Conservation (phyloP, 2,329 filamentous ascomycete genomes). For the Thermochaetoides dissita region DNA sequence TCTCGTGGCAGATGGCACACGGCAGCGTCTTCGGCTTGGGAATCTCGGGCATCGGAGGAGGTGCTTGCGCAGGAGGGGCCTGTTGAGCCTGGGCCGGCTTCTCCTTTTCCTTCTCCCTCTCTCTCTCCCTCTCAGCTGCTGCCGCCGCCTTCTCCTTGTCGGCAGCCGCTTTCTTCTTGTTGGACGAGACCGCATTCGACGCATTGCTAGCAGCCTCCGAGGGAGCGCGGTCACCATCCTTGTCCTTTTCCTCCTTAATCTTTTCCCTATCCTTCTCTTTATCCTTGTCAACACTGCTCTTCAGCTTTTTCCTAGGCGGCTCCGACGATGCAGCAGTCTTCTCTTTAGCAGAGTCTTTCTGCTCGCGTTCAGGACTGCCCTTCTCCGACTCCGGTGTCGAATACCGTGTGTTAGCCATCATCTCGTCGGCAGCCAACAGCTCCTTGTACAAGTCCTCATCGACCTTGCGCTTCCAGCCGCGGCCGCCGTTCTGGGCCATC, state of each 20-base stretch:
- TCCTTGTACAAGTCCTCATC: constrained; percentile 83
- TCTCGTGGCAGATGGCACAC: constrained; percentile 68
- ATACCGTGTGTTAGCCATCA: constrained; percentile 31
- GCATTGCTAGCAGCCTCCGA: constrained; percentile 29
- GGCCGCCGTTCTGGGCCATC: constrained; percentile 62
- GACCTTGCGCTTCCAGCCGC: constrained; percentile 74
- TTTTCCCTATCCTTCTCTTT: constrained; percentile 39
- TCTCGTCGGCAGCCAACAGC: constrained; percentile 50
- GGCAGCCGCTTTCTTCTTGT: constrained; percentile 45
- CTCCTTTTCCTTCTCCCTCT: background rate
- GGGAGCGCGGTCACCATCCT: constrained; percentile 21
- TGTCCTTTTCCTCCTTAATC: constrained; percentile 33
- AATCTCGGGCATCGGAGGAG: constrained; percentile 56
- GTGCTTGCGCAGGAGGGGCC: constrained; percentile 26
- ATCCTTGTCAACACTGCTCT: constrained; percentile 39
- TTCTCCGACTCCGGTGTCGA: constrained; percentile 23
- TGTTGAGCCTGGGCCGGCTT: constrained; percentile 14
- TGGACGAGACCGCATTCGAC: constrained; percentile 30
- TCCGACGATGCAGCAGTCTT: constrained; percentile 23
- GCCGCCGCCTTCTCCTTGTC: constrained; percentile 24
- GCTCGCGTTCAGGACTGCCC: constrained; percentile 12
- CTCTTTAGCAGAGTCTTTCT: too few species aligned
- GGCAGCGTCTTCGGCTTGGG: constrained; percentile 68
- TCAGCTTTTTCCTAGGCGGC: constrained; percentile 52
- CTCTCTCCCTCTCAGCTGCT: constrained; percentile 1